A percentile compares a stretch with the other conserved stretches of the same genome.
phyloP scores from a whole-genome alignment of 129 eudicot species.

The Lonicera japonica region DNA sequence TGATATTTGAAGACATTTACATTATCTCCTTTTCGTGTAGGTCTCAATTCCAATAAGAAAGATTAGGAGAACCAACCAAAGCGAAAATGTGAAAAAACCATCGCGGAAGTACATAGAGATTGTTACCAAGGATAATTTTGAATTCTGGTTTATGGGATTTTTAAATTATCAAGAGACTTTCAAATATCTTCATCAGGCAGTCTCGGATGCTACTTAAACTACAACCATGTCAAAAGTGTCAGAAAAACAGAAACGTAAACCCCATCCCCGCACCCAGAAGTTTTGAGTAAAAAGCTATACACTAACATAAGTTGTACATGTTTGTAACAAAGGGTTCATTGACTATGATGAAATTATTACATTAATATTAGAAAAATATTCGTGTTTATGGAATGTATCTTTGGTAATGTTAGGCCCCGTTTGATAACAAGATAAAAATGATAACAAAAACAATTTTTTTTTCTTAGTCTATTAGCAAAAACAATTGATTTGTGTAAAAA shows the following conservation, averaged over 20 bases:
- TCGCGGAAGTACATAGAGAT: constrained; percentile 25
- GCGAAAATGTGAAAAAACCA: constrained; percentile 20
- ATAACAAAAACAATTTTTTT: no score
- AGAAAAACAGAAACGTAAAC: no score
- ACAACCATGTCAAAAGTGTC: not conserved
- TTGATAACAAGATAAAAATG: no score
- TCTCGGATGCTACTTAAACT: not conserved
- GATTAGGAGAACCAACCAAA: constrained; percentile 12
- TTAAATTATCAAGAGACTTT: constrained; percentile 16
- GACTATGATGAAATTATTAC: no score
- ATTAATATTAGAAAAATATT: no score
- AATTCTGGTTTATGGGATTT: constrained; percentile 32
- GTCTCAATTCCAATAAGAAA: constrained; percentile 19
- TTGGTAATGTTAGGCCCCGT: no score
- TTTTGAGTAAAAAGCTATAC: not conserved
- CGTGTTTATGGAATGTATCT: no score
- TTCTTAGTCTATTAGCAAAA: no score
- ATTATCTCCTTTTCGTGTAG: not conserved
- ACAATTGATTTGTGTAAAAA: no score
- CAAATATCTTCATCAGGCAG: constrained; percentile 13
- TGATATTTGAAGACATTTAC: not conserved
- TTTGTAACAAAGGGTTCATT: not conserved
- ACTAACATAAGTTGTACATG: not conserved
- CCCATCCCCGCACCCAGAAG: no score
- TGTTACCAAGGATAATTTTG: constrained; percentile 29